Base-by-base conservation (phyloP, 208 protist species). In the Trypanosoma cruzi region DNA sequence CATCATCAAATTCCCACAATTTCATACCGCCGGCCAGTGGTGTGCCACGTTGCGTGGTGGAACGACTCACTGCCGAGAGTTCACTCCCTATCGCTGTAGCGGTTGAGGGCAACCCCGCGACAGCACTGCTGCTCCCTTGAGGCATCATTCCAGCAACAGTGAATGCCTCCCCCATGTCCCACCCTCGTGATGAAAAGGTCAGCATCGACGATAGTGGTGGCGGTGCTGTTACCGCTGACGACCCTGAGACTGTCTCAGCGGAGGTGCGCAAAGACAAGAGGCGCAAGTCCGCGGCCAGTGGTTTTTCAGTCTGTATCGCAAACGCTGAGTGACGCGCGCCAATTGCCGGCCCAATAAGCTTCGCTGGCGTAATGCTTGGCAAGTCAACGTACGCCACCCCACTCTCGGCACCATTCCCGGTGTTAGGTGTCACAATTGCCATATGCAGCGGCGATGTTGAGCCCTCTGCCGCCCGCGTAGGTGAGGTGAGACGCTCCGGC, bases 231-330 rank as follows among this genome's bases (percentile, higher is more conserved):
- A 10, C 16, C 4, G 44, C 7, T 14, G 44, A 49, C 44, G 44
- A 13, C 44, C 37, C 56, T 18, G 22, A 28, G 22, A 44, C 14
- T 7, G 63, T 55, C 16, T 55, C 70, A 13, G 37, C 53, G 22
- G 70, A 61, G 28, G 55, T 62, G 40, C 70, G 70, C 54, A 75
- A 55, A 20, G 63, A 63, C 42, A 75, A 48, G 44, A 67, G 64
- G 24, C 70, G 63, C 31, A 75, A 20, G 24, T 75, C 70, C 1
- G 55, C 70, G 16, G 68, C 52, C 26, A 57, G 28, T 28, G 50
- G 46, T 20, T 34, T 32, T 22, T 58, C 56, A 16, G 46, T 48
- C 42, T 54, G 70, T 10, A 65, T 58, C 11, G 54, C 55, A 44
- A 14, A 42, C 18, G 49, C 28, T 26, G 62, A 22, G 54, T 52